Base-by-base conservation (phyloP, 163 green algal species). In the Chlorella variabilis region DNA sequence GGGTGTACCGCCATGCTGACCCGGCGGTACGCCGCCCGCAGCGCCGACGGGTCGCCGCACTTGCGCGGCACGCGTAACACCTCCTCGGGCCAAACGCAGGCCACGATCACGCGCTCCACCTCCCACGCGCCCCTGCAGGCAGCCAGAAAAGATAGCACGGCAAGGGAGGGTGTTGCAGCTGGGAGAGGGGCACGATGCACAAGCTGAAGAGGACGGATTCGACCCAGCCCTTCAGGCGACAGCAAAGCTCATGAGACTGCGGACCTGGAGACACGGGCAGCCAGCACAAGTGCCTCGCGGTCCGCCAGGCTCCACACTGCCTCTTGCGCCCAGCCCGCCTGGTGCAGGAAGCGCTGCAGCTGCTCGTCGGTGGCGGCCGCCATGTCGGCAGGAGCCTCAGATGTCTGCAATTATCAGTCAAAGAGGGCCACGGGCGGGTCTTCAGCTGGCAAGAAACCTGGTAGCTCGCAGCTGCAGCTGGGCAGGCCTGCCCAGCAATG, bases 21-120 rank as follows among this genome's bases (percentile, higher is more conserved):
- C 11, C 75, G 63, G 27, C 62, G 59, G 41, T 67, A 85, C 27
- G 80, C 80, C 21, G 80, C 33, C 49, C 65, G 80, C 17, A 85
- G 75, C 39, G 39, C 29, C 0, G 65, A 49, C 1, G 42, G 13
- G 33, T 85, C 80, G 59, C 1, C 17, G 66, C 62, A 71, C 18
- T 70, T 48, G 29, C 75, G 74, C 9, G 74, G 54, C 51, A 85
- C 80, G 0, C 80, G 80, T 39, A 85, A 66, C 75, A 85, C 80
- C 65, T 85, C 74, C 62, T 85, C 69, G 1, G 80, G 80, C 65
- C 65, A 80, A 7, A 49, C 45, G 71, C 80, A 85, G 3, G 58
- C 80, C 65, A 78, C 45, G 27, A 85, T 80, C 38, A 85, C 74
- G 6, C 80, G 71, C 61, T 81, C 80, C 41, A 85, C 80, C 42